Evolutionary conservation across 257 asterid species (phyloP).

Genomic region (Forsythia suspensa): DNA sequence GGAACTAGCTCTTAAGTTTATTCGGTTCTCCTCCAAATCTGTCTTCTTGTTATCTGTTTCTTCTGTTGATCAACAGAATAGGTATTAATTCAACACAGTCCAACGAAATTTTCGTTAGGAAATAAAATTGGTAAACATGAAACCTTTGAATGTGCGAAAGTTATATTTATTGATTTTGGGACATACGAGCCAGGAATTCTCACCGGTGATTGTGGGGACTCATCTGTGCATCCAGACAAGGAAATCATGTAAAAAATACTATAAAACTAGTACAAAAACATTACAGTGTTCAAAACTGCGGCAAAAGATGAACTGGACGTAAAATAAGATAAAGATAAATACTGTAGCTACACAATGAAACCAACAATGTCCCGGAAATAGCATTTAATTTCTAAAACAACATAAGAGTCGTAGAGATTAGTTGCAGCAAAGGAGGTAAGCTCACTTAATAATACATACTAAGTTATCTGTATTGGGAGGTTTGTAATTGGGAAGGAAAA

Average conservation of each 20-base stretch:
- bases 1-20: constrained; percentile 47
- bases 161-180: constrained; percentile 24
- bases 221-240: constrained; percentile 44
- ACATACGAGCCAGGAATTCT: constrained; percentile 58
- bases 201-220: constrained; percentile 62
- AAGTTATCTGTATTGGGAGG: too few relatives aligned
- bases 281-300: too few relatives aligned
- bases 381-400: background rate
- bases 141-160: constrained; percentile 36
- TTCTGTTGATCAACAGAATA: constrained; percentile 19
- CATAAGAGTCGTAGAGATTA: background rate
- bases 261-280: background rate
- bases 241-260: background rate
- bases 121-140: constrained; percentile 12
- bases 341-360: background rate
- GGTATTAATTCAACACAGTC: background rate
- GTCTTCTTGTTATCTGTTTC: constrained; percentile 34
- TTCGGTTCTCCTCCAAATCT: constrained; percentile 36
- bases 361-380: background rate
- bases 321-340: too few relatives aligned
- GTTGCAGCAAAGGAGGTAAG: too few relatives aligned
- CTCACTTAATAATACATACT: too few relatives aligned
- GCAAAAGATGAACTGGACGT: too few relatives aligned
- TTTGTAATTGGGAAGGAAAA: background rate
- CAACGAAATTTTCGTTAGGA: background rate